Evolutionary conservation across 352 stramenopile species (phyloP).

Genomic region (Pythium volutum): DNA sequence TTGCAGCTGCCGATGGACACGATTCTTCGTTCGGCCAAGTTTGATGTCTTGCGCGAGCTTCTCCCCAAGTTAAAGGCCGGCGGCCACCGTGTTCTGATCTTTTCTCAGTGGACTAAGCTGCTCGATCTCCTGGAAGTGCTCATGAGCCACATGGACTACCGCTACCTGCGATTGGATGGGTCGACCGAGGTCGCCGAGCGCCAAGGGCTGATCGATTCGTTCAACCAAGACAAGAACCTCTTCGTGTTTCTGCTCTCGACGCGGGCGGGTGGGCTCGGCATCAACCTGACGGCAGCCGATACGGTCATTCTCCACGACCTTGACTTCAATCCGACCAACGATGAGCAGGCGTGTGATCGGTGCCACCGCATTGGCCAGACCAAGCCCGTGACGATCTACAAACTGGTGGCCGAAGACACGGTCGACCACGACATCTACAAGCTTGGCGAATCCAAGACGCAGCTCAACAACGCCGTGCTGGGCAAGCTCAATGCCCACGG

Average conservation of each 20-base stretch:
- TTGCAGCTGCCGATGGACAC: slow-evolving; percentile 87
- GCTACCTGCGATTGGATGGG: slow-evolving; percentile 78
- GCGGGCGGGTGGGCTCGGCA: slow-evolving; percentile 95
- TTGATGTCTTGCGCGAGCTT: slow-evolving; percentile 85
- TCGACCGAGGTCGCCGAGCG: slow-evolving; percentile 71
- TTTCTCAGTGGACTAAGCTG: slow-evolving; percentile 96
- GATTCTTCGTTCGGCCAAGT: slow-evolving; percentile 94
- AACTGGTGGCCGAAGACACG: slow-evolving; percentile 88
- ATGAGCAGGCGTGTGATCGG: slow-evolving; percentile 87
- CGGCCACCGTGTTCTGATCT: slow-evolving; percentile 95
- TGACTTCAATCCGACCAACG: slow-evolving; percentile 85
- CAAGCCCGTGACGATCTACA: slow-evolving; percentile 90
- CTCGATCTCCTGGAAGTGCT: slow-evolving; percentile 92
- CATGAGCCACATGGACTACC: slow-evolving; percentile 72
- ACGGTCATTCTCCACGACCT: slow-evolving; percentile 88
- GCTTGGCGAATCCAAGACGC: slow-evolving; percentile 78
- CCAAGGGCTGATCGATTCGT: slow-evolving; percentile 81
- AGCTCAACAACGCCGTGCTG: slow-evolving; percentile 83
- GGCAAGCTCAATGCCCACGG: slow-evolving; percentile 74
- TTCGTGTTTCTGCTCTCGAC: slow-evolving; percentile 98
- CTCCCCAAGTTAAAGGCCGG: slow-evolving; percentile 85
- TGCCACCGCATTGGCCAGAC: slow-evolving; percentile 91
- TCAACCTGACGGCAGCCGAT: slow-evolving; percentile 95
- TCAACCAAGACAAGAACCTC: slow-evolving; percentile 88
- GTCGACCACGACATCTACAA: slow-evolving; percentile 93